phyloP scores from a whole-genome alignment of 2,329 filamentous ascomycete species.

The Myriangium duriaei region DNA sequence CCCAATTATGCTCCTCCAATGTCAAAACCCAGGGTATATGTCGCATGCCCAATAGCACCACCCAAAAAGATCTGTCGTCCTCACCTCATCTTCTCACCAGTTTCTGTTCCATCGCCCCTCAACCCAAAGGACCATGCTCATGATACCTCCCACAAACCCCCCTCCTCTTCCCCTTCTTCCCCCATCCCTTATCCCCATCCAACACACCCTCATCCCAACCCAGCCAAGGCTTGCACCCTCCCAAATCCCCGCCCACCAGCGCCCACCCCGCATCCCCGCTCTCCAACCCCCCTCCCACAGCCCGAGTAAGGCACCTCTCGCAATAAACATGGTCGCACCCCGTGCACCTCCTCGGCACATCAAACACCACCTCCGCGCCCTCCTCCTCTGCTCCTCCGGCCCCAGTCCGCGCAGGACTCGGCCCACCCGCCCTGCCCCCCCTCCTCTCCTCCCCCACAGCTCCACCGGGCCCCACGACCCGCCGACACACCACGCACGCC shows the following conservation, averaged over 20 bases:
- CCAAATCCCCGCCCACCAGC: slow-evolving; percentile 20
- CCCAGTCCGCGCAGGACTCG: no score
- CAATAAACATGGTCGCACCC: slow-evolving; percentile 32
- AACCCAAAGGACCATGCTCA: slow-evolving; percentile 19
- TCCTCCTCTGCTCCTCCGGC: no score
- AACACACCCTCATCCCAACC: slow-evolving; percentile 8
- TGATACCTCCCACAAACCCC: slow-evolving; percentile 25
- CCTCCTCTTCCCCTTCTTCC: slow-evolving; percentile 17
- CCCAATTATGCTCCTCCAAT: no score
- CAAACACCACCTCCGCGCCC: neutral
- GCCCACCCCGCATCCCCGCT: slow-evolving; percentile 14
- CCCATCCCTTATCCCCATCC: slow-evolving; percentile 1
- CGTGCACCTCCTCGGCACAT: slow-evolving; percentile 23
- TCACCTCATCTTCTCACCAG: neutral
- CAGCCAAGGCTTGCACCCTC: slow-evolving; percentile 27
- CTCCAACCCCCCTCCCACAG: slow-evolving; percentile 17
- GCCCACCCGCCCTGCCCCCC: no score
- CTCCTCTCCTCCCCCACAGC: slow-evolving; percentile 11
- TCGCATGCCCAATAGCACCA: no score
- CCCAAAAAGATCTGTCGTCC: no score
- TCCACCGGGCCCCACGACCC: slow-evolving; percentile 27
- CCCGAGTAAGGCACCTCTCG: slow-evolving; percentile 22
- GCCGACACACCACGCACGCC: slow-evolving; percentile 28
- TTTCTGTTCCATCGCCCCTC: neutral
- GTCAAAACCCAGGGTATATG: no score